Conservation (phyloP, 106 monocot genomes). For the Apostasia ramifera region DNA sequence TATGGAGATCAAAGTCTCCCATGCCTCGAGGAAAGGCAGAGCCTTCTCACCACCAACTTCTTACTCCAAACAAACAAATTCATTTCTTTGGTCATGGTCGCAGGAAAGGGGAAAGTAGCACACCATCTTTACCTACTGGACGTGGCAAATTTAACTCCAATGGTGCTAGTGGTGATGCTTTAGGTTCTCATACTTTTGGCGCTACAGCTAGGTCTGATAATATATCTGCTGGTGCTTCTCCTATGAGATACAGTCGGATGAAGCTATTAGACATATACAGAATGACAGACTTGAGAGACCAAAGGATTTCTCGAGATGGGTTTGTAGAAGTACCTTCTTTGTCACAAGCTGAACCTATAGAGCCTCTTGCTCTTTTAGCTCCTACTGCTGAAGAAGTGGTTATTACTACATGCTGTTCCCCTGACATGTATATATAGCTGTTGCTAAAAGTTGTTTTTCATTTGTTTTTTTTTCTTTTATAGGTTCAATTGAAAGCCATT, state of each 20-base stretch:
- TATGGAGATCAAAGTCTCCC: constrained; percentile 68
- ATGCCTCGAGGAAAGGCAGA: constrained; percentile 61
- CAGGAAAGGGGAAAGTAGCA: constrained; percentile 56
- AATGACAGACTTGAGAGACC: constrained; percentile 43
- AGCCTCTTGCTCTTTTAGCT: constrained; percentile 75
- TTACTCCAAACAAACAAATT: constrained; percentile 32
- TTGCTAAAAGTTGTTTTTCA: neutral
- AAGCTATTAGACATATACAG: constrained; percentile 89
- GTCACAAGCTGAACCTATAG: constrained; percentile 40
- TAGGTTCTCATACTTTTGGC: constrained; percentile 21
- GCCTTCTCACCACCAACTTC: constrained; percentile 19
- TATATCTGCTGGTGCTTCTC: constrained; percentile 25
- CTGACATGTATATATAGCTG: too few species aligned
- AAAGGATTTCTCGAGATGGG: constrained; percentile 22
- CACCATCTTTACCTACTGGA: constrained; percentile 27
- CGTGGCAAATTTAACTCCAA: constrained; percentile 34
- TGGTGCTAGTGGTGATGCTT: constrained; percentile 10
- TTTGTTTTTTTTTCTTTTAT: constrained; percentile 1
- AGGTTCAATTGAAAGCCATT: constrained; percentile 82
- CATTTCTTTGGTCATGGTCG: constrained; percentile 47
- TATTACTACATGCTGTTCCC: constrained; percentile 4
- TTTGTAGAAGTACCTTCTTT: constrained; percentile 64
- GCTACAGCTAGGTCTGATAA: constrained; percentile 39
- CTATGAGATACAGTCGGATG: constrained; percentile 67
- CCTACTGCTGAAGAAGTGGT: constrained; percentile 78